Conservation (phyloP, 73 alveolate species). For the Paramecium sonneborni region DNA sequence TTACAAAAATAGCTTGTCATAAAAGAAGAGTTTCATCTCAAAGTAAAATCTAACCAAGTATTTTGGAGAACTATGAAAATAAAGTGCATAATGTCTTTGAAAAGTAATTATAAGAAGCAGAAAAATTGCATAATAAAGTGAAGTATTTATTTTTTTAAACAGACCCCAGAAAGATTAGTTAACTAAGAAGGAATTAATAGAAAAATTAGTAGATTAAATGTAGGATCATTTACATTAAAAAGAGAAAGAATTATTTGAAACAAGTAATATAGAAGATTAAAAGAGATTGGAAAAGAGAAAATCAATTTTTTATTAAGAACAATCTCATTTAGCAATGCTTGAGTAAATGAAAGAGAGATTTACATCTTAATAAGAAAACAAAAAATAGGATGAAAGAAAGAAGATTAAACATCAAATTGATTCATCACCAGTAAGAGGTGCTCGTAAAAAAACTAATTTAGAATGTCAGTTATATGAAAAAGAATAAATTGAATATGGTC, state of each 20-base stretch:
- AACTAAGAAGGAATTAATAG: neutral
- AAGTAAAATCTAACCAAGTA: neutral
- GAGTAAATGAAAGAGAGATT: neutral
- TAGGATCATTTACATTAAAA: neutral
- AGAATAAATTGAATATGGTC: neutral
- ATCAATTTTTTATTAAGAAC: neutral
- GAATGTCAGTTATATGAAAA: neutral
- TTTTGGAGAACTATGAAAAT: neutral
- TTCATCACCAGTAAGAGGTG: neutral
- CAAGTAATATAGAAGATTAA: neutral
- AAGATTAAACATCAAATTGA: neutral
- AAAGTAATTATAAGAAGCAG: neutral
- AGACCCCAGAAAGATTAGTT: neutral
- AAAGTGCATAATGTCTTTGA: neutral
- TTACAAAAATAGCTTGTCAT: neutral
- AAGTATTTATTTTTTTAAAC: neutral
- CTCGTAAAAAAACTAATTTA: neutral
- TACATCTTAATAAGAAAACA: neutral
- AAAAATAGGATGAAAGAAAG: neutral
- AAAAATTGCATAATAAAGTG: neutral
- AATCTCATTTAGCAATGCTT: conserved; percentile 13
- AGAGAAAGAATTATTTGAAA: conserved; percentile 17
- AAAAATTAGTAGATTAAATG: neutral
- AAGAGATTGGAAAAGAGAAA: neutral
- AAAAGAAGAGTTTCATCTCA: neutral